Evolutionary conservation across 1,284 basidiomycete species (phyloP), one percentile per base, ranked within the genome.

Genomic region (Pterula multifida): DNA sequence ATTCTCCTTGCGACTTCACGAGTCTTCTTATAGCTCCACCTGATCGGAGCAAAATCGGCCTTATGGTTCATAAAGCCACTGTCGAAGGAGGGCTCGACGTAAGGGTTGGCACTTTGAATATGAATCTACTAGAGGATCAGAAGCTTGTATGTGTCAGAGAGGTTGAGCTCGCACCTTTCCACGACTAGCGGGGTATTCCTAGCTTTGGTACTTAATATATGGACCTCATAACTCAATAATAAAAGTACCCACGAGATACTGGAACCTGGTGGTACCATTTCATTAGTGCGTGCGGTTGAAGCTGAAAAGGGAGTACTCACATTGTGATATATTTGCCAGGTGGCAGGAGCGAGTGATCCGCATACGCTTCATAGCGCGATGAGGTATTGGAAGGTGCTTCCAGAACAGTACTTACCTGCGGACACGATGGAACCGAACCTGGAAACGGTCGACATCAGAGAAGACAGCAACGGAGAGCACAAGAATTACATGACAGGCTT

Each of bases 41-140:
- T 76, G 56, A 83, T 79, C 12, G 81, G 81, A n/a, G 79, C 80
- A 57, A 81, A 80, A 66, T 83, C 81, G 22, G 79, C 81, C 68
- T 81, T 81, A 67, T 83, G 64, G 68, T 82, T 84, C 79, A 85
- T 78, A 73, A 84, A 84, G 22, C 81, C 81, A 54, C 73, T 76
- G 65, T 85, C 81, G 59, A 82, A 83, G 65, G 65, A 69, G 2
- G 82, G 80, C 54, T 76, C 76, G 56, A 66, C 65, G 65, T 84
- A 83, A 2, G 81, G 81, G 64, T 71, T 78, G 36, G 69, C 53
- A 25, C 76, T 78, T 48, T 65, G 60, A 63, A 83, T 75, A 60
- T 85, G 81, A 57, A 85, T 82, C 76, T 26, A 28, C n/a, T 24
- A 49, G 21, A 39, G 45, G 53, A 54, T 56, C 58, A 22, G 53